Evolutionary conservation across 805 yeast genomes (phyloP), one percentile per base, ranked within the genome.

Genomic region (Saturnispora besseyi): DNA sequence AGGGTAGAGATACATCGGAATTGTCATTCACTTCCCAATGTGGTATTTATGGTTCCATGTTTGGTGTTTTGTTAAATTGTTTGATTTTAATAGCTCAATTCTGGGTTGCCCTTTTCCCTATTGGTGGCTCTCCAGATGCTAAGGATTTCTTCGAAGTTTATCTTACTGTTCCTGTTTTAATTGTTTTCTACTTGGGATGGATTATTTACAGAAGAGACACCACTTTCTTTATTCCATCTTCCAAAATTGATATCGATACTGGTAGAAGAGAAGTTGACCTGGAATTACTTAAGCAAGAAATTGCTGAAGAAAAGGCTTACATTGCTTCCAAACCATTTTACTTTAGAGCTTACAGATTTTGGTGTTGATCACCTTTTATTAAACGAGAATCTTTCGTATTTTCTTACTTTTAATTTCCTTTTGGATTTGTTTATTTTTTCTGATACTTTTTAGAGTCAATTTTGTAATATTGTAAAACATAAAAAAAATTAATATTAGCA

Each of bases 71-170:
- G 36, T 66, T 87, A 62, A 79, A 80, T 60, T 38, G 75, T 38
- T 64, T 82, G 49, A 81, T 85, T 51, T 71, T 87, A 48, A 68
- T 76, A 51, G 84, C 88, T 26, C 90, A 84, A 66, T 84, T 87
- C 69, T 87, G 90, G 87, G 73, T 83, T 46, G 90, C 91, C 5
- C 67, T 83, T 36, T 86, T 72, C 72, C 95, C 95, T 46, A 61
- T 79, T 46, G 81, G 79, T 18, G 69, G 51, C 9, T 38, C 64
- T 13, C 77, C 82, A 41, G 69, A 65, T 59, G 82, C 85, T 4
- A 52, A 60, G 30, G 66, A 61, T 26, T 86, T 86, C 72, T 86
- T 86, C 71, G 67, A 74, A 58, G 69, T 76, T 28, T 84, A 80
- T 63, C 70, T 86, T 55, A 77, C 88, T 11, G 71, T 73, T 51